Percentiles rank a stretch among this genome's conserved stretches.
Evolutionary conservation across 441 rosid species (phyloP).

Genomic region (Capsella rubella): DNA sequence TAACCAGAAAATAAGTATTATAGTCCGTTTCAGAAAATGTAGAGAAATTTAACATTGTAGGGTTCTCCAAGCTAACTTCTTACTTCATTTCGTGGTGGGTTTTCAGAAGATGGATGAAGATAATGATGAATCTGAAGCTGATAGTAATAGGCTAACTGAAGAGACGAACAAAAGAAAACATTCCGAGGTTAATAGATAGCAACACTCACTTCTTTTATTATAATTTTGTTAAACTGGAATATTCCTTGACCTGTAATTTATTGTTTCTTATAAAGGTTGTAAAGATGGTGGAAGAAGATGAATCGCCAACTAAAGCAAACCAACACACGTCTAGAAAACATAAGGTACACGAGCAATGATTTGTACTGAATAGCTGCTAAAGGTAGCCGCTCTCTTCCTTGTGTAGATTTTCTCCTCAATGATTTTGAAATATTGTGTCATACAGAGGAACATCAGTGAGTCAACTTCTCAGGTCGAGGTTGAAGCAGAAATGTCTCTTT

Average conservation of each 20-base stretch:
- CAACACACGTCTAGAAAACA: conserved; percentile 52
- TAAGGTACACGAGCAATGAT: conserved; percentile 50
- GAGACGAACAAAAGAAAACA: conserved; percentile 42
- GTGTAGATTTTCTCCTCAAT: neutral
- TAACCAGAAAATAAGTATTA: neutral
- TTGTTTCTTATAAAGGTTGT: conserved; percentile 29
- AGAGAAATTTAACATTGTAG: conserved; percentile 4
- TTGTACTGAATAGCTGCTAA: conserved; percentile 6
- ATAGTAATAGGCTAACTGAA: conserved; percentile 14
- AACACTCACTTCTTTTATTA: neutral
- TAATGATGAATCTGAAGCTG: conserved; percentile 36
- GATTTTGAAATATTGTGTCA: neutral
- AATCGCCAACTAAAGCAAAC: conserved; percentile 31
- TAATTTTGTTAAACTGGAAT: neutral
- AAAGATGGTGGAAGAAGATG: conserved; percentile 38
- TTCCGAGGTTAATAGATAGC: conserved; percentile 34
- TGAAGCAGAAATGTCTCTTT: conserved; percentile 52
- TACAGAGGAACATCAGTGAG: conserved; percentile 35
- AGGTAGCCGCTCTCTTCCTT: conserved; percentile 17
- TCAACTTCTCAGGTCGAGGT: conserved; percentile 50
- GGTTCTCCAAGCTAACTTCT: conserved; percentile 12
- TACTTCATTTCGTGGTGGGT: conserved; percentile 19
- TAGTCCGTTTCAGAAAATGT: neutral
- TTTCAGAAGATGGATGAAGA: conserved; percentile 47
- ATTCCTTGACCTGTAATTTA: conserved; percentile 9